These are phyloP conservation scores for Pezicula carpinea DNA, from an alignment of 2,329 filamentous ascomycete species.

Conservation along the genomic window DNA sequence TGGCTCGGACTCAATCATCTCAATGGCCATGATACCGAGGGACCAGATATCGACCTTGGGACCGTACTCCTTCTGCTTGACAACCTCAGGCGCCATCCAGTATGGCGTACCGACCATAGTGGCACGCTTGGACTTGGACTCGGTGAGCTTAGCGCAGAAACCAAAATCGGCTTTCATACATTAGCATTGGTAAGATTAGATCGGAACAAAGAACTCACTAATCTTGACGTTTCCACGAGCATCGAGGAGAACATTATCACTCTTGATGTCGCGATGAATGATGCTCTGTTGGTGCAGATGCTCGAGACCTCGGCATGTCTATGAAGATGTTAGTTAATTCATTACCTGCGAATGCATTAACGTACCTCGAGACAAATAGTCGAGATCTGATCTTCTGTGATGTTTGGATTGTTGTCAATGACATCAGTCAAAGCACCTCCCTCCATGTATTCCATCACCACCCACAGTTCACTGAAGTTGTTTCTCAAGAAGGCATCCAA, in stretches of 20 bases:
- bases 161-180: constrained; percentile 81
- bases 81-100: constrained; percentile 99
- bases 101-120: constrained; percentile 99
- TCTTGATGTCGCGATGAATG: constrained; percentile 99
- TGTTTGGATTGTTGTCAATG: constrained; percentile 93
- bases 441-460: constrained; percentile 99
- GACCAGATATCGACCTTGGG: constrained; percentile 99
- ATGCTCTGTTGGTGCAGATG: constrained; percentile 95
- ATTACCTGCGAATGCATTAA: constrained; percentile 6
- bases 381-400: constrained; percentile 95
- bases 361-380: constrained; percentile 94
- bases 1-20: constrained; percentile 99
- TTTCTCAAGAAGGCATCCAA: constrained; percentile 94
- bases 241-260: constrained; percentile 94
- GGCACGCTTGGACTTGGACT: constrained; percentile 92
- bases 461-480: constrained; percentile 94
- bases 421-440: constrained; percentile 96
- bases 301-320: constrained; percentile 94
- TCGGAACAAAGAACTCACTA: constrained; percentile 54
- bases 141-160: constrained; percentile 97
- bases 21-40: constrained; percentile 98
- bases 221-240: constrained; percentile 96
- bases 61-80: constrained; percentile 98
- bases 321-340: constrained; percentile 16
- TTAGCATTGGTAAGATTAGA: constrained; percentile 27